These are phyloP conservation scores for Hyaloscypha variabilis DNA, from an alignment of 495 filamentous ascomycete genomes.

Conservation along the genomic window DNA sequence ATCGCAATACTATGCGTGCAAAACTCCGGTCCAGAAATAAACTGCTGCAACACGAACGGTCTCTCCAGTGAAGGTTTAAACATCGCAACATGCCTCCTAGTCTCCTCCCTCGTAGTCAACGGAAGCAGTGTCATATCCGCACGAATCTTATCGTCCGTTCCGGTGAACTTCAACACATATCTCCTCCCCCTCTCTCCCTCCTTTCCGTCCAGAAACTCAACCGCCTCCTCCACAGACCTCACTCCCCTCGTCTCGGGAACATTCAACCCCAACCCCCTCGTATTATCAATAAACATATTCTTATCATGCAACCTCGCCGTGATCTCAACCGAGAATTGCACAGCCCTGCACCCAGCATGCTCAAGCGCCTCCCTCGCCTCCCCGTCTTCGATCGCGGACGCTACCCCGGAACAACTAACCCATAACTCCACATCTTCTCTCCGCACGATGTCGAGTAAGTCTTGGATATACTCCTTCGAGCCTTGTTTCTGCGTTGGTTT, in stretches of 20 bases:
- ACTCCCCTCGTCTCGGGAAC: conserved; percentile 62
- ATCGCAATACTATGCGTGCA: conserved; percentile 69
- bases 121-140: conserved; percentile 57
- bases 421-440: conserved; percentile 69
- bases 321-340: conserved; percentile 46
- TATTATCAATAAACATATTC: conserved; percentile 58
- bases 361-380: conserved; percentile 65
- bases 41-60: conserved; percentile 72
- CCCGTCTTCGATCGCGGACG: conserved; percentile 63
- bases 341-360: conserved; percentile 57
- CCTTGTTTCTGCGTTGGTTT: conserved; percentile 37
- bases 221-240: conserved; percentile 51
- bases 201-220: conserved; percentile 51
- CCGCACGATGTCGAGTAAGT: conserved; percentile 57
- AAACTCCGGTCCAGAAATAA: conserved; percentile 62
- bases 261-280: conserved; percentile 51
- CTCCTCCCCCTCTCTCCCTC: conserved; percentile 34
- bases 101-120: conserved; percentile 49
- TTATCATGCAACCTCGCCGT: conserved; percentile 59
- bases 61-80: conserved; percentile 53
- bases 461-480: conserved; percentile 16
- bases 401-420: conserved; percentile 70
- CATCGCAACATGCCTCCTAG: conserved; percentile 51
- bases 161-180: conserved; percentile 64
- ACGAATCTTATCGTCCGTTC: conserved; percentile 42